Conservation (phyloP, 208 protist species). For the Balamuthia mandrillaris region DNA sequence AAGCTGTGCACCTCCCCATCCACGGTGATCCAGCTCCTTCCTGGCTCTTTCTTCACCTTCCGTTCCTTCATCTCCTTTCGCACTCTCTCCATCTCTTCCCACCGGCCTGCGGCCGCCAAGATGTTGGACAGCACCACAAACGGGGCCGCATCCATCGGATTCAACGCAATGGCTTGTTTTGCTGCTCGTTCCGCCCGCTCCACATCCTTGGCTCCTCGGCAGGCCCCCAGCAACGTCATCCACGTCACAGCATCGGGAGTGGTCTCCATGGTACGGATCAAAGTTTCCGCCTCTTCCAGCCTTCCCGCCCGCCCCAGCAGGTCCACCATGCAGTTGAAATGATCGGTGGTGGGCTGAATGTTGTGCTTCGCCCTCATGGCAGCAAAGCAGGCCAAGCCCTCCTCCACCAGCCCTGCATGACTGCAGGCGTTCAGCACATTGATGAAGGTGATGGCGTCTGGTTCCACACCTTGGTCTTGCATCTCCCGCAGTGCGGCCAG, state of each 20-base stretch:
- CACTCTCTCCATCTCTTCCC: slow-evolving; percentile 8
- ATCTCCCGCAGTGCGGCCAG: slow-evolving; percentile 15
- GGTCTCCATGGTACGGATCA: not conserved
- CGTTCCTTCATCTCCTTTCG: not conserved
- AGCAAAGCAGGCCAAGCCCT: not conserved
- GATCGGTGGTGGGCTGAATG: not conserved
- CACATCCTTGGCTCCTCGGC: not conserved
- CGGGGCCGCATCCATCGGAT: not conserved
- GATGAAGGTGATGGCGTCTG: not conserved
- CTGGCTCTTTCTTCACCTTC: slow-evolving; percentile 6
- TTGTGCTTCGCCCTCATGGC: not conserved
- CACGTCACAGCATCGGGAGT: not conserved
- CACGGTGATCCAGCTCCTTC: slow-evolving; percentile 11
- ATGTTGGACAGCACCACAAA: slow-evolving; percentile 11
- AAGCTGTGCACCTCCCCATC: slow-evolving; percentile 14
- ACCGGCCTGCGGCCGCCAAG: not conserved
- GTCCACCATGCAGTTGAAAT: slow-evolving; percentile 29
- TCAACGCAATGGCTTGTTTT: not conserved
- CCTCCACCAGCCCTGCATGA: slow-evolving; percentile 29
- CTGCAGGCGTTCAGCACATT: slow-evolving; percentile 33
- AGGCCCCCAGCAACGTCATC: not conserved
- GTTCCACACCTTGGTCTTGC: not conserved
- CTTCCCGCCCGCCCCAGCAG: slow-evolving; percentile 11
- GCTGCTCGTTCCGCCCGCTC: not conserved
- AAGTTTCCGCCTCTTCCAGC: slow-evolving; percentile 28